Conservation (phyloP, 441 rosid genomes). For the Erysimum pusillum region DNA sequence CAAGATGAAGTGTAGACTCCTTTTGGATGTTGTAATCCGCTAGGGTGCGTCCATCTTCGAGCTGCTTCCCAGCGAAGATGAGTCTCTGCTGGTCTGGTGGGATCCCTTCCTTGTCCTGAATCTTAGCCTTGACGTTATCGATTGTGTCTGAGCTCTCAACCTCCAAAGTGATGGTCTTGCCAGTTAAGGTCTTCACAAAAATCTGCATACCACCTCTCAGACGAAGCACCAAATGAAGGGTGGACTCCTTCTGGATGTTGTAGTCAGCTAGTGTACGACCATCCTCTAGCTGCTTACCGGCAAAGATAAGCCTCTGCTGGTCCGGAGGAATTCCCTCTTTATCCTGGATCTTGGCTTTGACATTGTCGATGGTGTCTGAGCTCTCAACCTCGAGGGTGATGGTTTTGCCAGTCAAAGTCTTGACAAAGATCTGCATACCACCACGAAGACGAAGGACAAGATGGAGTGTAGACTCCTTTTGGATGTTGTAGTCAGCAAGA, state of each 20-base stretch:
- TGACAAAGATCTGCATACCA: slow-evolving; percentile 59
- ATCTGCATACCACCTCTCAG: slow-evolving; percentile 49
- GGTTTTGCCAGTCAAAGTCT: slow-evolving; percentile 51
- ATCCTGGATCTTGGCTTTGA: slow-evolving; percentile 51
- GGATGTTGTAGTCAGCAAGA: slow-evolving; percentile 45
- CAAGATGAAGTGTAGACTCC: slow-evolving; percentile 38
- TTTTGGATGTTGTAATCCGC: slow-evolving; percentile 47
- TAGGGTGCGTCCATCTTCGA: slow-evolving; percentile 33
- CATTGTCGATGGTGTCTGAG: slow-evolving; percentile 48
- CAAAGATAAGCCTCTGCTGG: slow-evolving; percentile 51
- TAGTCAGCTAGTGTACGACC: slow-evolving; percentile 47
- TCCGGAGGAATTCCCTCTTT: slow-evolving; percentile 53
- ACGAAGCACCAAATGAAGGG: slow-evolving; percentile 44
- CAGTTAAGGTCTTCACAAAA: slow-evolving; percentile 47
- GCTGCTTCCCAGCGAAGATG: slow-evolving; percentile 46
- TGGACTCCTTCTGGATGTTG: slow-evolving; percentile 52
- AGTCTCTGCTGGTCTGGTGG: slow-evolving; percentile 50
- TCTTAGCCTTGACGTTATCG: slow-evolving; percentile 47
- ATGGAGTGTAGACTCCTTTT: slow-evolving; percentile 49
- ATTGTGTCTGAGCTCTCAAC: slow-evolving; percentile 48
- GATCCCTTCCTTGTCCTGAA: slow-evolving; percentile 50
- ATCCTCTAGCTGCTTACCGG: slow-evolving; percentile 51
- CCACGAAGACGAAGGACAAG: slow-evolving; percentile 53
- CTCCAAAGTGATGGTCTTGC: slow-evolving; percentile 46
- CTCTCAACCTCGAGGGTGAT: slow-evolving; percentile 52